Evolutionary conservation across 768 basidiomycete genomes (phyloP), one percentile per base, ranked within the genome.

Genomic region (Myochromella boudieri): DNA sequence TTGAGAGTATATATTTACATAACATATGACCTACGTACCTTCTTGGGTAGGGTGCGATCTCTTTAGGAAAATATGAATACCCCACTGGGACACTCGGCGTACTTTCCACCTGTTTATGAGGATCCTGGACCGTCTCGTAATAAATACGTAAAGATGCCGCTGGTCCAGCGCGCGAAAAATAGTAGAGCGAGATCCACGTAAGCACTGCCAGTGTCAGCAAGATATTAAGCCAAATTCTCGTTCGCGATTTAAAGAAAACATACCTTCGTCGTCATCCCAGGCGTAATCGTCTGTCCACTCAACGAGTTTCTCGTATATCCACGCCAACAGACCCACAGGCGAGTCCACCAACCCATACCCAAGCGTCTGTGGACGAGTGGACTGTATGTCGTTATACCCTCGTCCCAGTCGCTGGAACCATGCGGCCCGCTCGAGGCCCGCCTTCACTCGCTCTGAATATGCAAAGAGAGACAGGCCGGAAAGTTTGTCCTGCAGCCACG

Each of bases 131-230:
- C 15, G 58, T 51, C 54, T 85, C 84, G 55, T 76, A 83, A 59
- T 84, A 85, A n/a, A 82, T 82, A 12, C 81, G 68, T 6, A 77
- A 17, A 0, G 82, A 76, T 0, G 82, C 79, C 2, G 80, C 70
- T 4, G 84, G 81, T 0, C 81, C 81, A 0, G 75, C 68, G 8
- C 74, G 72, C 9, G 29, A 31, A 31, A 31, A 31, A 8, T 71
- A 77, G 53, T 80, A 82, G 12, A 82, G 68, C 3, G 81, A 82
- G 5, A 82, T 60, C 82, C 82, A 85, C 0, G 78, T 81, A 28
- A 85, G 54, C 0, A 82, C 82, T 83, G 25, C 54, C 27, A 45
- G 46, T 41, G 1, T 8, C 47, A 51, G 29, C 12, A 37, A 44
- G 29, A 8, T 31, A 56, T 33, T 10, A 42, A 53, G 24, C 26